Evolutionary conservation across 2,329 filamentous ascomycete species (phyloP).

Genomic region (Chaetomium sp.): DNA sequence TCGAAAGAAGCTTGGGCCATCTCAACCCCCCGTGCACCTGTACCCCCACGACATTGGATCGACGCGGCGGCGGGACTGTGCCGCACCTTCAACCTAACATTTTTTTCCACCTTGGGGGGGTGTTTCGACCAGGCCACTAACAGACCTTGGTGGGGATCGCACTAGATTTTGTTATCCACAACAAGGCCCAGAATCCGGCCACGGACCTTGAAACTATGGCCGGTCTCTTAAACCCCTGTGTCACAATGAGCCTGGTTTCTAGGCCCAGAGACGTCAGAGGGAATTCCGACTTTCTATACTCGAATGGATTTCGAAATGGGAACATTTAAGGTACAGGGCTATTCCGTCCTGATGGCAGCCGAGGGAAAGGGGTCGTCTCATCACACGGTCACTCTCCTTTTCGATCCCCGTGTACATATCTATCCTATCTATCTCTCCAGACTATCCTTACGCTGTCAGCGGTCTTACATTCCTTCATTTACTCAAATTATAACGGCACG

Average conservation of each 20-base stretch:
- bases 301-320: not conserved
- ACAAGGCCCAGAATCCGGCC: not conserved
- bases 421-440: too few species aligned
- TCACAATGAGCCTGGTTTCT: slow-evolving; percentile 9
- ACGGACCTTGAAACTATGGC: slow-evolving; percentile 13
- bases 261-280: not conserved
- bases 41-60: not conserved
- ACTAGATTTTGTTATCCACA: not conserved
- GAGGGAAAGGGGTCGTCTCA: not conserved
- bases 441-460: not conserved
- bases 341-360: not conserved
- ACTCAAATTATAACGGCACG: not conserved
- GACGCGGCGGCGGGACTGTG: not conserved
- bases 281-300: not conserved
- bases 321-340: not conserved
- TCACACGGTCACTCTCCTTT: not conserved
- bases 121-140: slow-evolving; percentile 16
- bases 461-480: not conserved
- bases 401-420: not conserved
- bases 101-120: too few species aligned
- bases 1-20: not conserved
- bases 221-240: not conserved
- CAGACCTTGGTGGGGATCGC: not conserved
- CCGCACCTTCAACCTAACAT: slow-evolving; percentile 6
- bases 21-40: not conserved